Conservation (phyloP, 805 yeast genomes). For the Nakazawaea wyomingensis region DNA sequence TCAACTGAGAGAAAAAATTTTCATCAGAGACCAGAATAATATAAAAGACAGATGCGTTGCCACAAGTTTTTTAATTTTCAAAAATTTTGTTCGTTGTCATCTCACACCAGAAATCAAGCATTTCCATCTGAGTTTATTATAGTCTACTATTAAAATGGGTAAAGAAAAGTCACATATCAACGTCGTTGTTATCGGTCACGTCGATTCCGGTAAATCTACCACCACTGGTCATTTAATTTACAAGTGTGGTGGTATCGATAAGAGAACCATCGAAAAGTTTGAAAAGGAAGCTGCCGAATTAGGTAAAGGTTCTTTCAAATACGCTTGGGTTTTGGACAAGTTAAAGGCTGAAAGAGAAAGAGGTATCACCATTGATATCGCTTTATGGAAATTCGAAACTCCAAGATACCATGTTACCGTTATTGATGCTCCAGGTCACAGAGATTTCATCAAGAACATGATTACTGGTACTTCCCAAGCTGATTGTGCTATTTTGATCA, state of each 20-base stretch:
- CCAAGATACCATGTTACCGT: slow-evolving; percentile 86
- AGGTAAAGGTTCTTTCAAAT: slow-evolving; percentile 96
- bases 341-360: slow-evolving; percentile 95
- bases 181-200: slow-evolving; percentile 99
- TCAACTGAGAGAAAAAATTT: background rate
- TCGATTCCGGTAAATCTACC: slow-evolving; percentile 99
- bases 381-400: slow-evolving; percentile 91
- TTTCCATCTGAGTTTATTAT: slow-evolving; percentile 29
- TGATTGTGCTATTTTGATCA: slow-evolving; percentile 85
- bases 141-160: slow-evolving; percentile 47
- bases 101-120: slow-evolving; percentile 34
- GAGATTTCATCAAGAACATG: slow-evolving; percentile 95
- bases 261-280: slow-evolving; percentile 97
- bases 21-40: background rate
- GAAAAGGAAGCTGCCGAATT: slow-evolving; percentile 97
- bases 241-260: slow-evolving; percentile 99
- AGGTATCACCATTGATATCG: slow-evolving; percentile 94
- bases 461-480: slow-evolving; percentile 94
- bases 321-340: slow-evolving; percentile 97
- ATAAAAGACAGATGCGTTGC: slow-evolving; percentile 10
- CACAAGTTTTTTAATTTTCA: slow-evolving; percentile 8
- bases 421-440: slow-evolving; percentile 94
- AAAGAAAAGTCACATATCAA: slow-evolving; percentile 96
- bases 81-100: slow-evolving; percentile 17
- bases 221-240: slow-evolving; percentile 98